These are phyloP conservation scores for Neonectria sp. DNA, from an alignment of 2,329 filamentous ascomycete genomes.

Conservation along the genomic window DNA sequence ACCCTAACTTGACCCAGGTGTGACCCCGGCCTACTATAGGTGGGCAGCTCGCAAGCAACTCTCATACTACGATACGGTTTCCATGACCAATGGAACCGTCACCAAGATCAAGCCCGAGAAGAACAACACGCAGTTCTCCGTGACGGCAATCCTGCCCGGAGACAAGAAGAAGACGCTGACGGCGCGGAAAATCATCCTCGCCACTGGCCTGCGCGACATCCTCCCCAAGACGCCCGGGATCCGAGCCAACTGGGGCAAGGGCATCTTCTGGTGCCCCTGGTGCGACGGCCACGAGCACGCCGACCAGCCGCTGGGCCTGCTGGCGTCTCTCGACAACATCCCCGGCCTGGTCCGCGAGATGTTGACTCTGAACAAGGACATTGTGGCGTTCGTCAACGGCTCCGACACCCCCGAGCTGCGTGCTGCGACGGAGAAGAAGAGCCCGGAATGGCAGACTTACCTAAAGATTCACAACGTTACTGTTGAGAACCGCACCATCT, in stretches of 20 bases:
- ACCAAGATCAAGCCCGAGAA: slow-evolving; percentile 56
- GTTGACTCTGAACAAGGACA: slow-evolving; percentile 67
- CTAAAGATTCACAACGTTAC: slow-evolving; percentile 65
- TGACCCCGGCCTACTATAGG: slow-evolving; percentile 69
- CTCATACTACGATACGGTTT: slow-evolving; percentile 63
- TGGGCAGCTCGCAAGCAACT: slow-evolving; percentile 68
- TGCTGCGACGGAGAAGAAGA: slow-evolving; percentile 54
- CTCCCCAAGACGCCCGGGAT: slow-evolving; percentile 70
- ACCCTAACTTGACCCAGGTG: slow-evolving; percentile 56
- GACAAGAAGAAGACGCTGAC: slow-evolving; percentile 53
- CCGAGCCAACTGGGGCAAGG: slow-evolving; percentile 69
- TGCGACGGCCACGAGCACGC: slow-evolving; percentile 75
- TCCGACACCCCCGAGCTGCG: slow-evolving; percentile 65
- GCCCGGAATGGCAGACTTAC: slow-evolving; percentile 64
- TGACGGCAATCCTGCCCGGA: slow-evolving; percentile 48
- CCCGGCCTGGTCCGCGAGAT: slow-evolving; percentile 66
- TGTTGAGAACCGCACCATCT: slow-evolving; percentile 71
- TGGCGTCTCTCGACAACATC: slow-evolving; percentile 62
- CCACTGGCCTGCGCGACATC: slow-evolving; percentile 69
- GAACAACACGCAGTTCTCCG: slow-evolving; percentile 62
- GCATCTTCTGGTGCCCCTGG: slow-evolving; percentile 76
- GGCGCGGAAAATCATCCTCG: slow-evolving; percentile 70
- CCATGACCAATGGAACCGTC: slow-evolving; percentile 68
- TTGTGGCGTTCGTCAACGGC: slow-evolving; percentile 73
- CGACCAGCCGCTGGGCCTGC: slow-evolving; percentile 69